phyloP scores from a whole-genome alignment of 306 rosid genomes.

The Echinosophora koreensis region DNA sequence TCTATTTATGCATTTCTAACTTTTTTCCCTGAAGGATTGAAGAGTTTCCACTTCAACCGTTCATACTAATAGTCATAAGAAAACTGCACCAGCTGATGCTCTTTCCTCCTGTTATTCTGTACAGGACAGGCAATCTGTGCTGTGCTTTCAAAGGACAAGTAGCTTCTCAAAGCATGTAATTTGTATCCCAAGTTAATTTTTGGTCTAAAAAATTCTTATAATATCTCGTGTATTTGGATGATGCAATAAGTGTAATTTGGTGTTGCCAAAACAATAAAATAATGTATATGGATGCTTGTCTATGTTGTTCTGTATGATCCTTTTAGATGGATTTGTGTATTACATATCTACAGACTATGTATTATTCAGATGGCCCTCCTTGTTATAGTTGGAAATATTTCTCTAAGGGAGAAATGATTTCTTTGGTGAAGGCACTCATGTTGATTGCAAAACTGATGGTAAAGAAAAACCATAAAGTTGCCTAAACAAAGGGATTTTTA shows the following conservation, averaged over 20 bases:
- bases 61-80: not conserved
- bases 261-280: not conserved
- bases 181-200: conserved; percentile 11
- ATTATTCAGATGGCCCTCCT: not conserved
- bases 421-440: too few relatives aligned
- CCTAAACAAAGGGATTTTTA: not conserved
- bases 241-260: conserved; percentile 38
- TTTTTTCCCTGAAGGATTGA: not conserved
- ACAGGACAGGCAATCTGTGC: conserved; percentile 33
- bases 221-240: conserved; percentile 20
- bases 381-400: not conserved
- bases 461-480: not conserved
- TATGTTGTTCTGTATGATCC: conserved; percentile 10
- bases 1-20: not conserved
- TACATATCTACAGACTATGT: not conserved
- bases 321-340: not conserved
- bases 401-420: not conserved
- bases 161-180: conserved; percentile 19
- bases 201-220: conserved; percentile 19
- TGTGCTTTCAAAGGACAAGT: conserved; percentile 24
- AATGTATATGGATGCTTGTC: conserved; percentile 33
- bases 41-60: not conserved
- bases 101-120: conserved; percentile 29
- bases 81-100: conserved; percentile 35
- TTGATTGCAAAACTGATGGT: not conserved